Evolutionary conservation across 164 flowering plant genomes (phyloP).

Genomic region (Echeveria elegans): DNA sequence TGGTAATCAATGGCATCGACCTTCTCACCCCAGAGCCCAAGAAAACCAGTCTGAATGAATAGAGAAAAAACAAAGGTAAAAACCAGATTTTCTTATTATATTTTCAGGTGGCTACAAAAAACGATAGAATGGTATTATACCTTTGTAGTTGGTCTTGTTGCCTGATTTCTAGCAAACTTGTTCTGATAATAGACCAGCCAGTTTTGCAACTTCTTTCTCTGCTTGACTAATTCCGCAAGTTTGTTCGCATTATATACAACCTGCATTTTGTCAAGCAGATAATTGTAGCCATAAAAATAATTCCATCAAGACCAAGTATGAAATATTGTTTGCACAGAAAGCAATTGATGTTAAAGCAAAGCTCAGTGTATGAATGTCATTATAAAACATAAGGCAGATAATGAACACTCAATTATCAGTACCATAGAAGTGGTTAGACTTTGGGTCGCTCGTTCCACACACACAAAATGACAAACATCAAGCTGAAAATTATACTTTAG

Average conservation of each 20-base stretch:
- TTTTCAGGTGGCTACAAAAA: not conserved
- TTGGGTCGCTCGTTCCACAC: too few species aligned
- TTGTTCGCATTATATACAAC: conserved; percentile 58
- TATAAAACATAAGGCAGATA: too few species aligned
- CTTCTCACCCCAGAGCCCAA: conserved; percentile 5
- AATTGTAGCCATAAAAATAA: not conserved
- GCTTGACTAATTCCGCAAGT: conserved; percentile 44
- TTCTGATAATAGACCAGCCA: conserved; percentile 57
- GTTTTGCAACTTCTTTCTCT: conserved; percentile 40
- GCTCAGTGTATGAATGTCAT: not conserved
- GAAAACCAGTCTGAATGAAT: conserved; percentile 6
- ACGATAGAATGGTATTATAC: conserved; percentile 16
- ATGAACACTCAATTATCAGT: not conserved
- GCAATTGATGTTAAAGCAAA: not conserved
- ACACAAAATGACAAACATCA: too few species aligned
- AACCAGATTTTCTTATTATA: not conserved
- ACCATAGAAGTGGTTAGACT: not conserved
- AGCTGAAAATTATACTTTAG: too few species aligned
- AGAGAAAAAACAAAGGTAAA: not conserved
- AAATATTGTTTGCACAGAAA: not conserved
- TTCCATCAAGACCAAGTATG: not conserved
- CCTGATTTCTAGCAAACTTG: conserved; percentile 34
- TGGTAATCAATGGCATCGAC: conserved; percentile 1
- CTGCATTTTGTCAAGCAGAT: conserved; percentile 18
- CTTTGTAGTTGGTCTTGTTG: conserved; percentile 40